phyloP scores from a whole-genome alignment of 164 flowering plant species.

The Vitis vinifera region ASM3070453v1 NC_081810.1:7630501-7631000 shows the following conservation, averaged over 20 bases:
- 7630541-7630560: not conserved
- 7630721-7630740: conserved; percentile 38
- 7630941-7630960: not conserved
- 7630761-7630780: conserved; percentile 18
- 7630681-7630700: conserved; percentile 45
- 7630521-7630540: too few species aligned
- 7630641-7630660: conserved; percentile 48
- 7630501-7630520: too few species aligned
- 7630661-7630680: conserved; percentile 40
- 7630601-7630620: conserved; percentile 39
- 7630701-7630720: conserved; percentile 53
- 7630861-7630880: conserved; percentile 2
- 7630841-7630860: conserved; percentile 18
- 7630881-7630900: conserved; percentile 7
- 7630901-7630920: conserved; percentile 5
- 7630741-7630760: conserved; percentile 26
- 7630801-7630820: conserved; percentile 12
- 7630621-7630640: conserved; percentile 52
- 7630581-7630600: not conserved
- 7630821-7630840: conserved; percentile 25
- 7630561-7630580: not conserved
- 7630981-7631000: conserved; percentile 8
- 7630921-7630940: conserved; percentile 1
- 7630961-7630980: conserved; percentile 8
- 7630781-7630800: conserved; percentile 9